Evolutionary conservation across 2,329 filamentous ascomycete genomes (phyloP).

Genomic region (Phaeosphaeria sp.): DNA sequence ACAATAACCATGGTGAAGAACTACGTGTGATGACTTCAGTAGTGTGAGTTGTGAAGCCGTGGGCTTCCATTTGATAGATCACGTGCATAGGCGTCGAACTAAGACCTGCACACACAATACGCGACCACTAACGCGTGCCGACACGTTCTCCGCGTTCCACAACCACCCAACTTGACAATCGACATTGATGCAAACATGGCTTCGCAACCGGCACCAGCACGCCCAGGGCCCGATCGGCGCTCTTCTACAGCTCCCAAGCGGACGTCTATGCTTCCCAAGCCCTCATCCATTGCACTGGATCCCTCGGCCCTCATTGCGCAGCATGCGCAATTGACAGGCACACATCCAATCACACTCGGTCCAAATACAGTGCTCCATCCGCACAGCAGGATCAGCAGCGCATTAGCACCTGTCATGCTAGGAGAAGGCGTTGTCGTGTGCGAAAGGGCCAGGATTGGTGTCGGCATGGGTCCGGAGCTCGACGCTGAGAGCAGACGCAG

Average conservation of each 20-base stretch:
- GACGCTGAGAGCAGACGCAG: slow-evolving; percentile 22
- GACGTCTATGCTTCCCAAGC: slow-evolving; percentile 46
- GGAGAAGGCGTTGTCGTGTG: slow-evolving; percentile 72
- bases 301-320: slow-evolving; percentile 56
- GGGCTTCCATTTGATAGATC: too few species aligned
- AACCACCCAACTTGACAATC: neutral
- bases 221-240: slow-evolving; percentile 31
- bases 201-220: slow-evolving; percentile 23
- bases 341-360: slow-evolving; percentile 78
- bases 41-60: neutral
- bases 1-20: too few species aligned
- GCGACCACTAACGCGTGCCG: neutral
- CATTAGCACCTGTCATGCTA: slow-evolving; percentile 51
- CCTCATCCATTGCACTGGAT: slow-evolving; percentile 51
- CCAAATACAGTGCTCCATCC: slow-evolving; percentile 86
- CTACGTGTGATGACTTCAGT: neutral
- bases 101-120: neutral
- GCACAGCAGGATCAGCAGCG: slow-evolving; percentile 63
- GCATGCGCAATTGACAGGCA: slow-evolving; percentile 65
- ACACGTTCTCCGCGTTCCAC: neutral
- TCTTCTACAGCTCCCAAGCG: slow-evolving; percentile 44
- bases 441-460: slow-evolving; percentile 63
- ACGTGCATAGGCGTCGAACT: neutral
- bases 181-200: slow-evolving; percentile 22
- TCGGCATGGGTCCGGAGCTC: slow-evolving; percentile 32